Base-by-base conservation (phyloP, 257 asterid species). In the Prunella vulgaris region DNA sequence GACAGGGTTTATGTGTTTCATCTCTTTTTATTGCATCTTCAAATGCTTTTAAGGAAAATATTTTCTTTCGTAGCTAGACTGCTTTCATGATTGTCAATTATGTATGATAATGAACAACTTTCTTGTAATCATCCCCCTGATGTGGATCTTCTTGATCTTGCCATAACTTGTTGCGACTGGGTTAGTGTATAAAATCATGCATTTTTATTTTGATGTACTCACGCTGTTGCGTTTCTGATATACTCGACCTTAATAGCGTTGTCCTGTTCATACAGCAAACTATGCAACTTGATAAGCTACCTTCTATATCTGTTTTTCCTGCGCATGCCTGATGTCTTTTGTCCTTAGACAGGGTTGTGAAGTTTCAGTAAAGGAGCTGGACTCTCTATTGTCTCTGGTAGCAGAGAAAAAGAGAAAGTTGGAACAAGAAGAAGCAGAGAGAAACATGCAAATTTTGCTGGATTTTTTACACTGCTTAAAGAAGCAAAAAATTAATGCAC, bases 361-460 rank as follows among this genome's bases (percentile, higher is more conserved):
- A 66, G 90, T 85, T 33, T 82, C 95, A 13, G 65, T 87, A 35
- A 87, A 87, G 80, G 96, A 89, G 78, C 80, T 89, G 66, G 90
- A 85, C 20, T 61, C 81, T 69, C 73, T 89, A 65, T 51, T 87
- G 79, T 78, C 81, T 42, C 80, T 87, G 77, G 77, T 89, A 78
- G 74, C 84, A 27, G 95, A 84, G 82, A 85, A 78, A 72, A 89
- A 89, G 85, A 87, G 90, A 80, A 84, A 81, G 65, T 52, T 89
- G 81, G 96, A 89, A 79, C 96, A 89, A 73, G 89, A 84, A 77
- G 95, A 89, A 80, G 86, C 96, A 46, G 96, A 89, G 81, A 84
- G 89, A 83, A 87, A 84, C 80, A 78, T 89, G 95, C 87, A 85
- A 74, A 84, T 85, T 80, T 69, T 89, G 78, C 84, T 79, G 76